These are phyloP conservation scores for Solanum ossicruentum DNA, from an alignment of 257 asterid species.

Conservation along the genomic window DNA sequence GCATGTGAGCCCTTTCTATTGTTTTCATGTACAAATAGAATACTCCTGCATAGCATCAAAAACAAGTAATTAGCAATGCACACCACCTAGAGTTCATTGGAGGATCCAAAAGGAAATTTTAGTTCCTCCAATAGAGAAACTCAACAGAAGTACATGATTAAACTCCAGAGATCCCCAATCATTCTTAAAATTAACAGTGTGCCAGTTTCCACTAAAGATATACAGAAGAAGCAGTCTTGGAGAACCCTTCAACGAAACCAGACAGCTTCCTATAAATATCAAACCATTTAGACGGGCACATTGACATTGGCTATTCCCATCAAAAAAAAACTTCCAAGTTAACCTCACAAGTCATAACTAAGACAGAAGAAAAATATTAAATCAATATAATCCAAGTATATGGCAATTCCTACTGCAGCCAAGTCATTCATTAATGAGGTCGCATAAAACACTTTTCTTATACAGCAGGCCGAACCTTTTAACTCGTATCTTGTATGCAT, in stretches of 20 bases:
- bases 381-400: neutral
- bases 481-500: neutral
- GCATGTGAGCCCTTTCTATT: slow-evolving; percentile 98
- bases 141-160: neutral
- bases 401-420: neutral
- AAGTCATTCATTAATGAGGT: neutral
- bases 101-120: neutral
- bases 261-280: neutral
- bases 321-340: neutral
- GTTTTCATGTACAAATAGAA: slow-evolving; percentile 93
- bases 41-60: slow-evolving; percentile 46
- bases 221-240: neutral
- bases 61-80: neutral
- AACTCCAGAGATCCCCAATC: neutral
- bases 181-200: neutral
- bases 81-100: neutral
- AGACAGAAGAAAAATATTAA: neutral
- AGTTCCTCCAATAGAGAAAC: neutral
- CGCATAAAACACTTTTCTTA: neutral
- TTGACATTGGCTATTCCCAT: neutral
- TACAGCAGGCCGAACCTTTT: neutral
- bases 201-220: neutral
- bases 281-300: neutral
- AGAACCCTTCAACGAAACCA: neutral
- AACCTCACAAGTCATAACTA: neutral